Evolutionary conservation across 78 protist genomes (phyloP).

Genomic region (Guillardia theta): DNA sequence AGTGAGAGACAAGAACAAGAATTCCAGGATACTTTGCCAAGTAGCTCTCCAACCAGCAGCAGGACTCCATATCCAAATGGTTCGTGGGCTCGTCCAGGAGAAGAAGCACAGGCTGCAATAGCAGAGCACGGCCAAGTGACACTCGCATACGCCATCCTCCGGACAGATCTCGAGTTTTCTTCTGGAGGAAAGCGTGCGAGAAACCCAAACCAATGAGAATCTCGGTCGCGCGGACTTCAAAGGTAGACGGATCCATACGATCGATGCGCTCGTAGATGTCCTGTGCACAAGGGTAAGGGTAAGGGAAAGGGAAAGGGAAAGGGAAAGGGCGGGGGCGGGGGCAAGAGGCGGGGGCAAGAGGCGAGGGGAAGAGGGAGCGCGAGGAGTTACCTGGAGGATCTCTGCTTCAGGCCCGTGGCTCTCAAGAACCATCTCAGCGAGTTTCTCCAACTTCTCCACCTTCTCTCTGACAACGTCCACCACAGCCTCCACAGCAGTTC

Average conservation of each 20-base stretch:
- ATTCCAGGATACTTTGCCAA: constrained; percentile 64
- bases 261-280: constrained; percentile 75
- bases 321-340: no score
- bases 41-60: constrained; percentile 88
- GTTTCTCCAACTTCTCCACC: background rate
- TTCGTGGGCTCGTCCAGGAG: constrained; percentile 68
- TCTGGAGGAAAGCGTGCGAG: constrained; percentile 44
- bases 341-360: no score
- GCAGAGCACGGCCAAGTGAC: constrained; percentile 81
- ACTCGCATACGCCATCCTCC: constrained; percentile 90
- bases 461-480: constrained; percentile 34
- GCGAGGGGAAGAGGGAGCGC: background rate
- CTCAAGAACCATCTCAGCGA: background rate
- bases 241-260: constrained; percentile 62
- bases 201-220: constrained; percentile 84
- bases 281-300: background rate
- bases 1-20: constrained; percentile 84
- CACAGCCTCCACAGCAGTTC: constrained; percentile 58
- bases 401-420: constrained; percentile 5
- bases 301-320: no score
- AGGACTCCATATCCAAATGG: constrained; percentile 86
- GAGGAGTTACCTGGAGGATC: no score
- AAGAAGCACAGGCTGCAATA: constrained; percentile 49
- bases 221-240: constrained; percentile 71
- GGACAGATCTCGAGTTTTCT: constrained; percentile 70